These are phyloP conservation scores for Fusarium vanettenii DNA, from an alignment of 2,329 filamentous ascomycete species.

Conservation along the genomic window DNA sequence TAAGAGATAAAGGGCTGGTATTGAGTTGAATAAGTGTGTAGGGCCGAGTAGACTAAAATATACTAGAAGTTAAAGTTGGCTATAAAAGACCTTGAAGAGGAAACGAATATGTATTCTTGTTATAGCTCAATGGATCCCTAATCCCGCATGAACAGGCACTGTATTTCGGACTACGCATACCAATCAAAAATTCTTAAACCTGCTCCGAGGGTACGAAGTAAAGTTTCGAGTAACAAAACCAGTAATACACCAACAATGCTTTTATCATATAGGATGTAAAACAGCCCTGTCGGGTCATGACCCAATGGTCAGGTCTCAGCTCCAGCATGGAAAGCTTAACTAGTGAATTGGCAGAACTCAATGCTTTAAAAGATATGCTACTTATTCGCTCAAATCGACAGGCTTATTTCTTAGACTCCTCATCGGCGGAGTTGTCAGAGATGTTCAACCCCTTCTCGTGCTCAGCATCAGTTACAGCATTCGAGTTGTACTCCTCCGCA, in stretches of 20 bases:
- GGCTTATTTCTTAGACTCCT: constrained; percentile 14
- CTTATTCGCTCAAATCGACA: background rate
- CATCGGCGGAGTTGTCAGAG: constrained; percentile 26
- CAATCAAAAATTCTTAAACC: background rate
- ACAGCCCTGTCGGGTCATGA: background rate
- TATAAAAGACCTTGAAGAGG: too few species aligned
- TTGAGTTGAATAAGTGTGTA: too few species aligned
- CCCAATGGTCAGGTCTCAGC: background rate
- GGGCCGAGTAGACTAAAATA: too few species aligned
- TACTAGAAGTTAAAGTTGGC: too few species aligned
- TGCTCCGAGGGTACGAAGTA: background rate
- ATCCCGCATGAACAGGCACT: background rate
- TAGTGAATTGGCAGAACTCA: background rate
- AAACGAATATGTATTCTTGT: too few species aligned
- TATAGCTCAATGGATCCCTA: too few species aligned
- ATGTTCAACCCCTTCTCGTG: constrained; percentile 22
- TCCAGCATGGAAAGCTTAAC: background rate
- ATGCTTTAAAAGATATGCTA: background rate
- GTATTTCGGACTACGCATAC: background rate
- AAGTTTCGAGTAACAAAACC: background rate
- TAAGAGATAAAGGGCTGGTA: too few species aligned
- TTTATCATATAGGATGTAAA: background rate
- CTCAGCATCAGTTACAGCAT: constrained; percentile 1
- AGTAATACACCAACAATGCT: too few species aligned
- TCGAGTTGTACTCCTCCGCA: constrained; percentile 15